phyloP scores from a whole-genome alignment of 2,329 filamentous ascomycete species.

The Phialemoniopsis sp. region DNA sequence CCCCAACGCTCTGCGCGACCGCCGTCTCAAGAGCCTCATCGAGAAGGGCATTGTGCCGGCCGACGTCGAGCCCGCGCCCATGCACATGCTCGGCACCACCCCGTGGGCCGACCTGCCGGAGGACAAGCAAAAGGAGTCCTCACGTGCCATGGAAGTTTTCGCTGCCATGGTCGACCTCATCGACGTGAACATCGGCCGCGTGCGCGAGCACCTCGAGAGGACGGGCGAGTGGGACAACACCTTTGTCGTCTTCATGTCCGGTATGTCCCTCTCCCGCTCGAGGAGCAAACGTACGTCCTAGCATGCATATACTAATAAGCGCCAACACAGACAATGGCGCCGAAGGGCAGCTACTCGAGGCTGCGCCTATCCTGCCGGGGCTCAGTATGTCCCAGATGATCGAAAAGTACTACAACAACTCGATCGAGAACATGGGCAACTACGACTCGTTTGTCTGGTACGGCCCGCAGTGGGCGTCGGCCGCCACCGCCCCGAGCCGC shows the following conservation, averaged over 20 bases:
- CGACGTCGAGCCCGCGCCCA: slow-evolving; percentile 46
- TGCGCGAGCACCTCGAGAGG: slow-evolving; percentile 49
- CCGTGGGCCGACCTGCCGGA: slow-evolving; percentile 41
- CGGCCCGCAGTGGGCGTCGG: slow-evolving; percentile 45
- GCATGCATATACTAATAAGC: no score
- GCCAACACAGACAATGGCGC: slow-evolving; percentile 53
- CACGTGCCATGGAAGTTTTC: slow-evolving; percentile 55
- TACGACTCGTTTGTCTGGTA: slow-evolving; percentile 53
- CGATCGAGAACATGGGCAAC: slow-evolving; percentile 49
- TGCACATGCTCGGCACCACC: slow-evolving; percentile 36
- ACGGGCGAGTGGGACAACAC: slow-evolving; percentile 60
- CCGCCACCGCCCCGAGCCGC: slow-evolving; percentile 19
- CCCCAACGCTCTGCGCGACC: slow-evolving; percentile 49
- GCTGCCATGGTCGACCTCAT: slow-evolving; percentile 62
- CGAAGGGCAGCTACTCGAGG: slow-evolving; percentile 19
- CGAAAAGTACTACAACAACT: slow-evolving; percentile 52
- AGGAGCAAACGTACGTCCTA: no score
- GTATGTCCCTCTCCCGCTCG: no score
- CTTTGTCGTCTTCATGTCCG: slow-evolving; percentile 56
- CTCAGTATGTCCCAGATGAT: slow-evolving; percentile 13
- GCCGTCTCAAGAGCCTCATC: slow-evolving; percentile 49
- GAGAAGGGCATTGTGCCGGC: slow-evolving; percentile 49
- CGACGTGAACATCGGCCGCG: slow-evolving; percentile 54
- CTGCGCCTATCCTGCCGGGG: slow-evolving; percentile 9
- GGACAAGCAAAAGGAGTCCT: slow-evolving; percentile 41